phyloP scores from a whole-genome alignment of 2,329 filamentous ascomycete species.

The Exophiala viscosa region DNA sequence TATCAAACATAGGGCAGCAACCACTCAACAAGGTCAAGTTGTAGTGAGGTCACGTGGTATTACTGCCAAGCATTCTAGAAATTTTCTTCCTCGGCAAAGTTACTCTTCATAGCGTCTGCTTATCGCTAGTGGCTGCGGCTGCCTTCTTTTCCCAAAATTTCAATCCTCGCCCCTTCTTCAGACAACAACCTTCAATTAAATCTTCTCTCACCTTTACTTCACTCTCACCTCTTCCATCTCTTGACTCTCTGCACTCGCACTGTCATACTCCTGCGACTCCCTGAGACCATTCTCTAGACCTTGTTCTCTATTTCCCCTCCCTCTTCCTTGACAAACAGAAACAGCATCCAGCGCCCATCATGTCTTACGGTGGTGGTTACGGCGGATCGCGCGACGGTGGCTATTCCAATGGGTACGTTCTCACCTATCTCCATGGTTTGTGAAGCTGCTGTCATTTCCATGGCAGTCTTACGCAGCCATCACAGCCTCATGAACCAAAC shows the following conservation, averaged over 20 bases:
- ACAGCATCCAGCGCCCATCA: conserved; percentile 41
- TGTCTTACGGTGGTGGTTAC: conserved; percentile 63
- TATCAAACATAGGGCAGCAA: too few relatives aligned
- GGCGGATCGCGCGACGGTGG: conserved; percentile 47
- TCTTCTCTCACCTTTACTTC: conserved; percentile 6
- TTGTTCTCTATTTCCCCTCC: conserved; percentile 19
- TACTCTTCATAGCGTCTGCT: neutral
- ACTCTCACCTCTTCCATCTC: conserved; percentile 7
- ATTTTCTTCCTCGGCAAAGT: conserved; percentile 7
- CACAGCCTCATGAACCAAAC: neutral
- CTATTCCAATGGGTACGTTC: conserved; percentile 24
- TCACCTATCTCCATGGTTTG: neutral
- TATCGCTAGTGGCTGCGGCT: conserved; percentile 6
- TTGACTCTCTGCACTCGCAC: conserved; percentile 30
- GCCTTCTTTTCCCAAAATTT: conserved; percentile 13
- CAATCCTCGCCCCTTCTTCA: conserved; percentile 15
- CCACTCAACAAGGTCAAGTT: neutral
- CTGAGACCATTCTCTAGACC: conserved; percentile 16
- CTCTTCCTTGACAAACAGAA: conserved; percentile 5
- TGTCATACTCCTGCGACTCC: conserved; percentile 24
- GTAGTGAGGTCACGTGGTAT: neutral
- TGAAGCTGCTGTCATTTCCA: neutral
- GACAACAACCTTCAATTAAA: conserved; percentile 8
- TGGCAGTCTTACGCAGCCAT: too few relatives aligned
- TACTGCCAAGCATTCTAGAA: conserved; percentile 5